Conservation (phyloP, 2,329 filamentous ascomycete genomes). For the Pseudogymnoascus sp. region DNA sequence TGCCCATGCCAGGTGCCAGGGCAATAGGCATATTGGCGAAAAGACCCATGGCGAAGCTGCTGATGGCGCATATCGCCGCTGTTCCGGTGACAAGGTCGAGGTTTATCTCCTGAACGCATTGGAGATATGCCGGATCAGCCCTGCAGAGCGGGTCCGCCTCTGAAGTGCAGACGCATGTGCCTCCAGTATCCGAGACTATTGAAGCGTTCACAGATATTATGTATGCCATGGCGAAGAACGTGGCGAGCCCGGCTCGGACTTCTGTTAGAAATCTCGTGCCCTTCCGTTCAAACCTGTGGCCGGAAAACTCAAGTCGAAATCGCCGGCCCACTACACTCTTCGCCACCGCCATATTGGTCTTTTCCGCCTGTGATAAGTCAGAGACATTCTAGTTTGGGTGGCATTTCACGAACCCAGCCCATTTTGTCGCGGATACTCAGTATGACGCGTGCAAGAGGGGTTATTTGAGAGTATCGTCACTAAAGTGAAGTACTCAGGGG, state of each 20-base stretch:
- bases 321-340: slow-evolving; percentile 57
- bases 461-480: not conserved
- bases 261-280: slow-evolving; percentile 75
- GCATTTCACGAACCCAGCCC: not conserved
- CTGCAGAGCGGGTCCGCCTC: slow-evolving; percentile 46
- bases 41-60: slow-evolving; percentile 75
- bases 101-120: slow-evolving; percentile 46
- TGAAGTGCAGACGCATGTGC: slow-evolving; percentile 63
- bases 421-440: not conserved
- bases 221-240: slow-evolving; percentile 60
- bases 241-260: slow-evolving; percentile 71
- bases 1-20: slow-evolving; percentile 66
- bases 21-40: slow-evolving; percentile 69
- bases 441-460: not conserved
- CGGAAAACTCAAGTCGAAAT: slow-evolving; percentile 74
- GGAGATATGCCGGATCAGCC: slow-evolving; percentile 48
- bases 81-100: slow-evolving; percentile 76
- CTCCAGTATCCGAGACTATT: slow-evolving; percentile 37
- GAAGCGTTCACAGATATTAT: slow-evolving; percentile 50
- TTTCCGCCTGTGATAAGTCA: not conserved
- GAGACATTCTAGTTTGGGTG: not conserved
- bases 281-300: slow-evolving; percentile 49
- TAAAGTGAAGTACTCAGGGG: not conserved
- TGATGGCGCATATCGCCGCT: slow-evolving; percentile 69
- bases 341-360: slow-evolving; percentile 40